Evolutionary conservation across 257 asterid genomes (phyloP).

Genomic region (Fraxinus excelsior): DNA sequence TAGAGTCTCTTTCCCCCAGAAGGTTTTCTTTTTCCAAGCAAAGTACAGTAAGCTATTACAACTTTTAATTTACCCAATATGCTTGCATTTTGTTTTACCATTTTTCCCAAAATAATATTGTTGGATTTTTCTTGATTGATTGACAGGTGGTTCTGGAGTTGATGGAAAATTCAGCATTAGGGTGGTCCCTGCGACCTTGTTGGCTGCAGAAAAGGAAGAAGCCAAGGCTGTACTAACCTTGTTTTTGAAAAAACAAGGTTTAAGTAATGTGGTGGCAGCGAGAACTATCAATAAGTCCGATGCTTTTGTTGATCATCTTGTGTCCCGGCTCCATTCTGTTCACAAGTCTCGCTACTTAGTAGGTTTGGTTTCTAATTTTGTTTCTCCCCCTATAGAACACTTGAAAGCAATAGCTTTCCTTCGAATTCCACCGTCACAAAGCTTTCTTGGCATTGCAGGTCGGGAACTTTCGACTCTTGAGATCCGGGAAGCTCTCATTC

Average conservation of each 20-base stretch:
- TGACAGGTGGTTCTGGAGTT: slow-evolving; percentile 61
- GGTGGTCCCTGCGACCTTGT: slow-evolving; percentile 65
- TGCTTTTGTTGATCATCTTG: slow-evolving; percentile 78
- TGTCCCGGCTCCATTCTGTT: slow-evolving; percentile 80
- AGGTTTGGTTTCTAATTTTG: slow-evolving; percentile 67
- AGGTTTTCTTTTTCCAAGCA: slow-evolving; percentile 54
- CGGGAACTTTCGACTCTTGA: slow-evolving; percentile 93
- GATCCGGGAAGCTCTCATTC: slow-evolving; percentile 86
- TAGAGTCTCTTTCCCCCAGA: slow-evolving; percentile 40
- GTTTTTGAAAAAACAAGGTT: slow-evolving; percentile 83
- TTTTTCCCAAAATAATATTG: slow-evolving; percentile 33
- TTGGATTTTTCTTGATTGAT: slow-evolving; percentile 28
- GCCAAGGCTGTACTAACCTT: slow-evolving; percentile 86
- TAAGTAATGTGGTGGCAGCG: slow-evolving; percentile 70
- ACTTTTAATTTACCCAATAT: slow-evolving; percentile 18
- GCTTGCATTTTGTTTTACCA: slow-evolving; percentile 18
- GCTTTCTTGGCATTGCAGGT: slow-evolving; percentile 49
- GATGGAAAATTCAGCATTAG: slow-evolving; percentile 72
- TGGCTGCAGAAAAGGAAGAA: slow-evolving; percentile 95
- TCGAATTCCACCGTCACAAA: slow-evolving; percentile 1
- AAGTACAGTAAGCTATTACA: slow-evolving; percentile 54
- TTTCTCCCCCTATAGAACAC: slow-evolving; percentile 11
- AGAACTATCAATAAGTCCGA: slow-evolving; percentile 82
- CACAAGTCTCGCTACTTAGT: slow-evolving; percentile 93
- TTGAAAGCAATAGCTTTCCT: neutral